These are phyloP conservation scores for Microglena sp. DNA, from an alignment of 139 green algal species.

Conservation along the genomic window DNA sequence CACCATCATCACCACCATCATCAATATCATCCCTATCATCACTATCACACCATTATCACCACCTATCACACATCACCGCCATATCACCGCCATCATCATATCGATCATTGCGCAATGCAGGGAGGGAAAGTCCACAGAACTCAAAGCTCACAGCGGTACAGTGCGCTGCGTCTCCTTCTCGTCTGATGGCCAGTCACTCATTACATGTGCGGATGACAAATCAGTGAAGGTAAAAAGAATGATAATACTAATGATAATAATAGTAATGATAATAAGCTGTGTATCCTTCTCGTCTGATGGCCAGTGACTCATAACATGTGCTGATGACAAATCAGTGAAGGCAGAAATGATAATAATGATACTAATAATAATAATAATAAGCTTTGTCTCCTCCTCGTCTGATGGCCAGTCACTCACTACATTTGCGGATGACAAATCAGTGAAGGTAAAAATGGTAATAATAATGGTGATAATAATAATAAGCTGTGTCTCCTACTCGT, in stretches of 20 bases:
- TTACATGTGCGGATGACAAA: conserved; percentile 78
- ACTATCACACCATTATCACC: no score
- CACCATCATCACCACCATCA: no score
- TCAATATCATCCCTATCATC: no score
- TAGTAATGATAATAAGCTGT: no score
- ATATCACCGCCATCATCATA: no score
- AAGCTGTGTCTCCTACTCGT: no score
- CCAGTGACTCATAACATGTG: neutral
- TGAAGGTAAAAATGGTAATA: conserved; percentile 59
- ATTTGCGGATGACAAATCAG: conserved; percentile 76
- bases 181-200: conserved; percentile 57
- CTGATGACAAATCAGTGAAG: conserved; percentile 6
- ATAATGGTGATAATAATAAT: neutral
- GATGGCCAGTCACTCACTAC: conserved; percentile 68
- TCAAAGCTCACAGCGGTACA: conserved; percentile 73
- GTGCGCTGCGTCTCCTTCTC: conserved; percentile 73
- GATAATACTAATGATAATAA: neutral
- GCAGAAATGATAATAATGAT: conserved; percentile 11
- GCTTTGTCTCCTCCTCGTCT: conserved; percentile 60
- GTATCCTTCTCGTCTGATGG: no score
- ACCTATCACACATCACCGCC: no score
- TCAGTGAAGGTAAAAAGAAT: conserved; percentile 72
- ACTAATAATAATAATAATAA: no score
- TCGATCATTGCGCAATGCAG: no score
- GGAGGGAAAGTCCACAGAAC: conserved; percentile 72